Percentiles rank a stretch among this genome's conserved stretches.
phyloP scores from a whole-genome alignment of 768 basidiomycete species.

The Pisolithus microcarpus region DNA sequence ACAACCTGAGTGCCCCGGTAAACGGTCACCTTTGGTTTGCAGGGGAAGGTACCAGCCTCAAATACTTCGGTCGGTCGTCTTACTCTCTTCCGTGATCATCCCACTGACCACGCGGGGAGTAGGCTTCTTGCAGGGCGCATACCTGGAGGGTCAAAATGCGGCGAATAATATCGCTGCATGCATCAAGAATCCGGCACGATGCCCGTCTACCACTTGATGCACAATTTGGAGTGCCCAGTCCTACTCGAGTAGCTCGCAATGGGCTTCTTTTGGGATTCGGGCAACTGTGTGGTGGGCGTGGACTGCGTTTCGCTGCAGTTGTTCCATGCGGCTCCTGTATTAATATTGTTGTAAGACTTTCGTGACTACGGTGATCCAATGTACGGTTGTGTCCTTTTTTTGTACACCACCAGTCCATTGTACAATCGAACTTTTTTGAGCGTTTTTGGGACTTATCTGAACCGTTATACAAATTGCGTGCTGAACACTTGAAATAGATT shows the following conservation, averaged over 20 bases:
- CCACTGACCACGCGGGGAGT: neutral
- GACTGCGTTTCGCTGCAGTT: no score
- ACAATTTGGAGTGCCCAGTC: conserved; percentile 28
- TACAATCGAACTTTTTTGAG: no score
- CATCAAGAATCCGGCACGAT: conserved; percentile 23
- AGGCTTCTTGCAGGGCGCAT: conserved; percentile 57
- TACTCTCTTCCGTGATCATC: neutral
- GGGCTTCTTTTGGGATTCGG: no score
- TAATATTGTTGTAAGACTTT: no score
- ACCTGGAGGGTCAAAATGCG: conserved; percentile 43
- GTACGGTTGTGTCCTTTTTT: no score
- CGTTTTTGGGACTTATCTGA: no score
- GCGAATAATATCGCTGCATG: conserved; percentile 38
- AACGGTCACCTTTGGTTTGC: conserved; percentile 49
- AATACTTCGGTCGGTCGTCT: conserved; percentile 49
- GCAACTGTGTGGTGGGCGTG: no score
- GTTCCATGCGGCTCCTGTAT: no score
- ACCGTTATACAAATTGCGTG: no score
- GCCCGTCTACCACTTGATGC: conserved; percentile 17
- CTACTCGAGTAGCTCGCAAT: conserved; percentile 19
- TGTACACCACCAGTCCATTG: no score
- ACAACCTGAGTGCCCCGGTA: conserved; percentile 51
- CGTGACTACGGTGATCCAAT: no score
- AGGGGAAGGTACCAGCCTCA: conserved; percentile 49
- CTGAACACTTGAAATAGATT: no score